These are phyloP conservation scores for Xylariales sp. DNA, from an alignment of 2,329 filamentous ascomycete genomes.

Conservation along the genomic window DNA sequence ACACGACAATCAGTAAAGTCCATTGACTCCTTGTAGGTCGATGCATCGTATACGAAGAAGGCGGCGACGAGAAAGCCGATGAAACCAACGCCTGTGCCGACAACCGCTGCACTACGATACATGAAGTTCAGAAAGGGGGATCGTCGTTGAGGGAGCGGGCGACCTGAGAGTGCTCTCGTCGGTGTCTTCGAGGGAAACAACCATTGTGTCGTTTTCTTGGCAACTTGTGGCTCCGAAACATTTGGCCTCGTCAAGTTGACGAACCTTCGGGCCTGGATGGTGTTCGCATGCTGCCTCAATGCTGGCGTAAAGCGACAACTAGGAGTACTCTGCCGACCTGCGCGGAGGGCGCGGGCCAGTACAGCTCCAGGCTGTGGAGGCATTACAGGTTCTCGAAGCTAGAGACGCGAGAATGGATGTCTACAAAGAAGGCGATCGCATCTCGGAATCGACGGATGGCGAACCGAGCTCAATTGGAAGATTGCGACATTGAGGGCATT, in stretches of 20 bases:
- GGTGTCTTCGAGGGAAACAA: conserved; percentile 21
- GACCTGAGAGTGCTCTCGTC: conserved; percentile 44
- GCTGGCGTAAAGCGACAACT: conserved; percentile 1
- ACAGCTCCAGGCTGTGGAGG: conserved; percentile 6
- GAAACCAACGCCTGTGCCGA: conserved; percentile 72
- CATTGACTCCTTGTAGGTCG: conserved; percentile 74
- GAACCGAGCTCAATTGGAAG: no score
- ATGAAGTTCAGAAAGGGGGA: conserved; percentile 52
- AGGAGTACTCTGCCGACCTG: background rate
- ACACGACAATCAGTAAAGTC: conserved; percentile 70
- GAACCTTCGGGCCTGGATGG: conserved; percentile 1
- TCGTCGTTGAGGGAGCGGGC: conserved; percentile 43
- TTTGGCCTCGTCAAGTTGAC: conserved; percentile 1
- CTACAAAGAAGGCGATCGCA: no score
- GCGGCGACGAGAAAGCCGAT: conserved; percentile 64
- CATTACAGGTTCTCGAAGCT: background rate
- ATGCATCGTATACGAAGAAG: conserved; percentile 93
- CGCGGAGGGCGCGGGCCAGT: conserved; percentile 4
- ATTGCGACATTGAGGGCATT: no score
- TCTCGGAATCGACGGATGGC: no score
- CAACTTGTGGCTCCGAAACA: background rate
- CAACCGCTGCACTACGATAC: conserved; percentile 64
- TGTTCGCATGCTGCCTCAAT: background rate
- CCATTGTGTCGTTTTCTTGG: conserved; percentile 11
- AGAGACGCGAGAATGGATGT: no score